Percentiles rank a stretch among this genome's conserved stretches.
Conservation (phyloP, 441 rosid genomes). For the Adansonia rubrostipa region DNA sequence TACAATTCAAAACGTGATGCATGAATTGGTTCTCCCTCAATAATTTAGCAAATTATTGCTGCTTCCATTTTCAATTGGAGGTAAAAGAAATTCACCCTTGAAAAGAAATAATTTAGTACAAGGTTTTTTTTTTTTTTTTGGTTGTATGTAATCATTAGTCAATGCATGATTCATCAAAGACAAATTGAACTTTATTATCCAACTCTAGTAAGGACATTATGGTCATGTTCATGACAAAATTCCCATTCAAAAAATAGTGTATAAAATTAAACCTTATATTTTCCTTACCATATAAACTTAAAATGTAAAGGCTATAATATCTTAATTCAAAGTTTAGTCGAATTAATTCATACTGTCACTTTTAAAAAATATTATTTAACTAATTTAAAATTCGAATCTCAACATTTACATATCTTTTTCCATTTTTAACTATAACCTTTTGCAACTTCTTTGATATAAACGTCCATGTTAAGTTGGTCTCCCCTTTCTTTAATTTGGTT, state of each 20-base stretch:
- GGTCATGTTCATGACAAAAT: not conserved
- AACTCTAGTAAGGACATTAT: not conserved
- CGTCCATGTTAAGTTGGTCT: constrained; percentile 41
- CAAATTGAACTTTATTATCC: not conserved
- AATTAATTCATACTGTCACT: no score
- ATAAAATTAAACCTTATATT: not conserved
- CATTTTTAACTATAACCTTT: no score
- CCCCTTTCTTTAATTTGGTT: constrained; percentile 22
- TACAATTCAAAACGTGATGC: not conserved
- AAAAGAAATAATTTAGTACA: not conserved
- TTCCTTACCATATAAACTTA: not conserved
- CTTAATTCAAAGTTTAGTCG: no score
- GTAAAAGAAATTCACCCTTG: not conserved
- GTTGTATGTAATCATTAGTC: constrained; percentile 12
- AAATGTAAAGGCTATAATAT: not conserved
- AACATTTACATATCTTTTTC: no score
- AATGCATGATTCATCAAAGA: not conserved
- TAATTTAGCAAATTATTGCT: not conserved
- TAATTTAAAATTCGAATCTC: no score
- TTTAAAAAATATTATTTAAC: no score
- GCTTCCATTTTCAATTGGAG: not conserved
- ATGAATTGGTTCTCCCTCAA: not conserved
- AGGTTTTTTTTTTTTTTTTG: not conserved
- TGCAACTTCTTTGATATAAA: constrained; percentile 26
- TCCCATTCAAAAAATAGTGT: no score